These are phyloP conservation scores for Mycena indigotica DNA, from an alignment of 768 basidiomycete species.

Conservation along the genomic window DNA sequence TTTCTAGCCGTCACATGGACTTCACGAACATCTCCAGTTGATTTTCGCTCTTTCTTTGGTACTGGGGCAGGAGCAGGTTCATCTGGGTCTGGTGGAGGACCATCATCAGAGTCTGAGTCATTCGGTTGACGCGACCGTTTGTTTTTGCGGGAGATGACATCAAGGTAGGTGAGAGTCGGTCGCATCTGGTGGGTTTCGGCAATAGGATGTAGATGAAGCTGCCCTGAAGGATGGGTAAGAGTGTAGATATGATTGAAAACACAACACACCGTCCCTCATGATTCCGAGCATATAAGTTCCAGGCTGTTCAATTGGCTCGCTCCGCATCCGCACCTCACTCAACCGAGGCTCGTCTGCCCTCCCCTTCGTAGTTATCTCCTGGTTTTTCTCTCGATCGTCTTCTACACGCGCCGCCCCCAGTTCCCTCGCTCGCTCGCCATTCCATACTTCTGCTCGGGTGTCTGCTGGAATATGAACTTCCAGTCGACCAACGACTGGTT, in stretches of 20 bases:
- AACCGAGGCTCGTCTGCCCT: conserved; percentile 64
- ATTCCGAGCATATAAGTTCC: conserved; percentile 78
- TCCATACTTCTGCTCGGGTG: conserved; percentile 80
- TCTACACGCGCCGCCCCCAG: conserved; percentile 67
- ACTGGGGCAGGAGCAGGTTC: conserved; percentile 53
- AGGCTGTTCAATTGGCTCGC: conserved; percentile 67
- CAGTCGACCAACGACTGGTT: conserved; percentile 59
- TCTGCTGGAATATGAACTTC: conserved; percentile 87
- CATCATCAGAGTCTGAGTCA: conserved; percentile 78
- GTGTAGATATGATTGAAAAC: background rate
- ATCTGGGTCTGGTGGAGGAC: conserved; percentile 79
- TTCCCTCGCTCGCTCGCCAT: conserved; percentile 64
- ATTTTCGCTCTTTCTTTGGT: conserved; percentile 63
- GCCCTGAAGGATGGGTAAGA: conserved; percentile 45
- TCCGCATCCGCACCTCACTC: conserved; percentile 69
- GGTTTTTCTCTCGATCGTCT: conserved; percentile 80
- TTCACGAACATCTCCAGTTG: conserved; percentile 64
- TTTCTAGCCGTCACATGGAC: conserved; percentile 77
- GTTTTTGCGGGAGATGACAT: conserved; percentile 65
- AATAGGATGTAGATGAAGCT: conserved; percentile 77
- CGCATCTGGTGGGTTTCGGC: conserved; percentile 80
- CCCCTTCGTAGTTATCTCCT: conserved; percentile 39
- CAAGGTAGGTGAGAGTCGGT: conserved; percentile 81
- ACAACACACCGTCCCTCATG: conserved; percentile 62
- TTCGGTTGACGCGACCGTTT: conserved; percentile 52